phyloP scores from a whole-genome alignment of 148 eudicot genomes.

The Nyssa sinensis region DNA sequence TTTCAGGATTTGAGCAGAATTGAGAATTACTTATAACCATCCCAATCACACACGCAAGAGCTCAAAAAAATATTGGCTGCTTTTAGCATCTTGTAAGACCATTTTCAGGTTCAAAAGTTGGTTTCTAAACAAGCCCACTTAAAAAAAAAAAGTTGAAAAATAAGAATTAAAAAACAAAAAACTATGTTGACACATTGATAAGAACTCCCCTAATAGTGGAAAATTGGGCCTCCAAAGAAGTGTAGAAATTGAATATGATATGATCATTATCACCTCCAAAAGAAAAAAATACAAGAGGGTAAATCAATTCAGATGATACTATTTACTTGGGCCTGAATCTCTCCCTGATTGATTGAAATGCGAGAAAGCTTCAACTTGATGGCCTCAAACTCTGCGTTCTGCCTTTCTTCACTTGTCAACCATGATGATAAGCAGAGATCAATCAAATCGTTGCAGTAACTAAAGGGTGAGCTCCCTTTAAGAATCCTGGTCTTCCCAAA shows the following conservation, averaged over 20 bases:
- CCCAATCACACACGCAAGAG: too few relatives aligned
- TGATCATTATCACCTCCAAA: neutral
- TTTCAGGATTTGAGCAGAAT: too few relatives aligned
- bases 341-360: conserved; percentile 24
- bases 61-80: too few relatives aligned
- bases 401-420: conserved; percentile 70
- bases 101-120: too few relatives aligned
- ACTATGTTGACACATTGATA: neutral
- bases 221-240: neutral
- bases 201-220: too few relatives aligned
- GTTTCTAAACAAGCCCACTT: too few relatives aligned
- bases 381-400: conserved; percentile 48
- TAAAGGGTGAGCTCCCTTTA: conserved; percentile 22
- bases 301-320: neutral
- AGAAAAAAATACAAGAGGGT: neutral
- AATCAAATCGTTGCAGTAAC: conserved; percentile 38
- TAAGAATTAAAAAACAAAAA: neutral
- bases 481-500: conserved; percentile 35
- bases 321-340: conserved; percentile 15
- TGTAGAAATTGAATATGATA: neutral
- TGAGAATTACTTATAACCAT: too few relatives aligned
- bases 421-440: conserved; percentile 54
- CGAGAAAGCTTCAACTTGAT: conserved; percentile 50
- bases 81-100: too few relatives aligned
- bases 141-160: neutral